Evolutionary conservation across 805 yeast species (phyloP).

Genomic region (Maudiozyma bulderi): DNA sequence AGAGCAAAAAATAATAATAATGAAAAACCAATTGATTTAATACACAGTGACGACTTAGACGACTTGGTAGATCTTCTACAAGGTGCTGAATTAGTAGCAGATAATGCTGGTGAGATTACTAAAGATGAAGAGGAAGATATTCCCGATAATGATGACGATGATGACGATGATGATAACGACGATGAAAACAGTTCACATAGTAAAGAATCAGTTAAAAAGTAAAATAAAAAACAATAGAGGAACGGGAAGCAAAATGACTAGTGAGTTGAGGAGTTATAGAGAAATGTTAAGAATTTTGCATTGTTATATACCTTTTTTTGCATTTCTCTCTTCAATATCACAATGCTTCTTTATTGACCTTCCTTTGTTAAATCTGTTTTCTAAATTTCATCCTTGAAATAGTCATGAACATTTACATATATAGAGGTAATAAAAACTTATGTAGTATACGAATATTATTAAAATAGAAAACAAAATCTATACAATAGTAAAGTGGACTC

Average conservation of each 20-base stretch:
- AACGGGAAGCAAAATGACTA: not conserved
- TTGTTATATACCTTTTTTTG: no score
- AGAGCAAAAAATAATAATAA: constrained; percentile 49
- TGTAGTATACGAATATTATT: no score
- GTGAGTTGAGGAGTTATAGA: not conserved
- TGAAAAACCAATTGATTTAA: constrained; percentile 67
- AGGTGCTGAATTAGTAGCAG: constrained; percentile 72
- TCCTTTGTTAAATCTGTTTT: no score
- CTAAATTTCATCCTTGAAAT: no score
- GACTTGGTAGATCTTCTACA: constrained; percentile 56
- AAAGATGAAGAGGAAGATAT: constrained; percentile 29
- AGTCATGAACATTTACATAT: no score
- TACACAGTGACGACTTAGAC: constrained; percentile 42
- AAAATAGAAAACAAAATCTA: no score
- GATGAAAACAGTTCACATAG: not conserved
- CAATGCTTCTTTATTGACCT: no score
- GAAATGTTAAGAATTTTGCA: no score
- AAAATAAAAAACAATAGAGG: not conserved
- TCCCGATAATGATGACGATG: constrained; percentile 10
- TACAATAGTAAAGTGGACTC: no score
- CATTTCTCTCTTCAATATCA: no score
- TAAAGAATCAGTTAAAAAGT: not conserved
- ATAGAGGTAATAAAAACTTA: no score
- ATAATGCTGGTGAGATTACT: constrained; percentile 26
- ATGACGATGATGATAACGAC: not conserved